These are phyloP conservation scores for Spergularia marina DNA, from an alignment of 148 eudicot species.

Conservation along the genomic window DNA sequence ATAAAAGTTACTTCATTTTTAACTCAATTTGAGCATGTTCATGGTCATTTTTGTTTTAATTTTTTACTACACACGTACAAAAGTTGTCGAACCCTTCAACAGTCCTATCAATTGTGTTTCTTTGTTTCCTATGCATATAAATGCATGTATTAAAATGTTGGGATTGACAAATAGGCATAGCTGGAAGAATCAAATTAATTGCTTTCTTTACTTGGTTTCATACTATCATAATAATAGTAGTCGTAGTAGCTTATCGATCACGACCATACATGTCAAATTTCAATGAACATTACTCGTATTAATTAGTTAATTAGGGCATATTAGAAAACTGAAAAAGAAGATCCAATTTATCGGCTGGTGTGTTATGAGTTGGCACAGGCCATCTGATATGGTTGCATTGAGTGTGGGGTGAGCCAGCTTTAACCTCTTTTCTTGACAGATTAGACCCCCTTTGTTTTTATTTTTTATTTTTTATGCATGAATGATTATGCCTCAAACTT, in stretches of 20 bases:
- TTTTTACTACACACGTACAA: no score
- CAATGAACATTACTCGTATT: not conserved
- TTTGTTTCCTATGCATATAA: slow-evolving; percentile 9
- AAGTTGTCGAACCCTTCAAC: no score
- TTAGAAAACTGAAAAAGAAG: slow-evolving; percentile 5
- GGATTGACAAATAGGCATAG: slow-evolving; percentile 13
- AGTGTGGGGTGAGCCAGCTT: slow-evolving; percentile 17
- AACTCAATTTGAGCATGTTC: no score
- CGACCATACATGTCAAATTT: slow-evolving; percentile 14
- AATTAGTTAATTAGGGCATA: not conserved
- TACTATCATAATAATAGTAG: not conserved
- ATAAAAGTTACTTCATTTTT: no score
- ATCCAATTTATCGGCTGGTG: slow-evolving; percentile 21
- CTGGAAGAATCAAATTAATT: not conserved
- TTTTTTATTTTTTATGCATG: not conserved
- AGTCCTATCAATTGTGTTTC: no score
- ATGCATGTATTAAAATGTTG: slow-evolving; percentile 4
- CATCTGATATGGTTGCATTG: slow-evolving; percentile 7
- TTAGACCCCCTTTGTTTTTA: no score
- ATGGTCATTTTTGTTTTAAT: no score
- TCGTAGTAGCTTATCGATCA: slow-evolving; percentile 17
- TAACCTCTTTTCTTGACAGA: slow-evolving; percentile 16
- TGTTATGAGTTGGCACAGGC: slow-evolving; percentile 20
- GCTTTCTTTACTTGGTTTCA: slow-evolving; percentile 18
- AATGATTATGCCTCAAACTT: not conserved